phyloP scores from a whole-genome alignment of 2,329 filamentous ascomycete genomes.

The Alternaria infectoria region DNA sequence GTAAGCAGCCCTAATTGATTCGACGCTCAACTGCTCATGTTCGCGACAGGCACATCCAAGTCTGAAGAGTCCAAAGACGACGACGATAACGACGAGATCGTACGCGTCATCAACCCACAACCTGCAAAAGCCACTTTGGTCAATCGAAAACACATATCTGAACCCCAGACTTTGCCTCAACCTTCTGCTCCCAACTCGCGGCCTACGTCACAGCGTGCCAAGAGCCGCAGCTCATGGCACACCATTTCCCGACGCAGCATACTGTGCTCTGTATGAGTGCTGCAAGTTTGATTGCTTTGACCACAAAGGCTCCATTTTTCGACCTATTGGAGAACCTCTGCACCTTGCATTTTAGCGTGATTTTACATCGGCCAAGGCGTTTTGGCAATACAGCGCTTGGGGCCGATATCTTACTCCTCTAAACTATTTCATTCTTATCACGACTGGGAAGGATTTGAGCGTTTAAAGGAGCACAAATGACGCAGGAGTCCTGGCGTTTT shows the following conservation, averaged over 20 bases:
- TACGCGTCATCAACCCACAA: not conserved
- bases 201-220: conserved; percentile 3
- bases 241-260: conserved; percentile 9
- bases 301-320: not conserved
- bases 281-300: not conserved
- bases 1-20: not conserved
- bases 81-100: conserved; percentile 3
- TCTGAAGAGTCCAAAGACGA: conserved; percentile 3
- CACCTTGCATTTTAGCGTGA: not conserved
- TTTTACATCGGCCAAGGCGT: not conserved
- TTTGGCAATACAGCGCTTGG: not conserved
- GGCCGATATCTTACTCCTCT: not conserved
- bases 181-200: not conserved
- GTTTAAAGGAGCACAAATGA: conserved; percentile 6
- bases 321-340: not conserved
- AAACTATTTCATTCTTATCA: conserved; percentile 3
- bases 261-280: conserved; percentile 12
- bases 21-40: not conserved
- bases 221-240: conserved; percentile 10
- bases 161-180: not conserved
- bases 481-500: conserved; percentile 8
- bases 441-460: conserved; percentile 7
- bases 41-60: conserved; percentile 3
- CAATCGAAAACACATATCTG: conserved; percentile 1
- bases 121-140: not conserved